Percentiles rank a stretch among this genome's conserved stretches.
Evolutionary conservation across 2,329 filamentous ascomycete species (phyloP).

Genomic region (Sporothrix variecibatus): DNA sequence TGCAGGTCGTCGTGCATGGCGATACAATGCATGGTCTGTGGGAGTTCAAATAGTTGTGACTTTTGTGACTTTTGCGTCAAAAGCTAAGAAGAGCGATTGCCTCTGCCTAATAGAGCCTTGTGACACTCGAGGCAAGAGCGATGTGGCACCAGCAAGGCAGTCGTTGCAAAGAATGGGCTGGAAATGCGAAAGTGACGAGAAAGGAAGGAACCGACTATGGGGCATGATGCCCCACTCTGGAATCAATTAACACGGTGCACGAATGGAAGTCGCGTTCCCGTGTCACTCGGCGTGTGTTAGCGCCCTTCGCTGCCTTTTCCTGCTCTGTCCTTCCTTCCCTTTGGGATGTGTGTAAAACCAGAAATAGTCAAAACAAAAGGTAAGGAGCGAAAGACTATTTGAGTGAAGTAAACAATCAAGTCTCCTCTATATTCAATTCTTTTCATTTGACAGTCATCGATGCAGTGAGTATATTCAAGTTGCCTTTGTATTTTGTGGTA

Average conservation of each 20-base stretch:
- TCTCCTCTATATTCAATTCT: neutral
- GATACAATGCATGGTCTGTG: neutral
- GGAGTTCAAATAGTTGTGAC: neutral
- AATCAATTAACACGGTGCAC: slow-evolving; percentile 4
- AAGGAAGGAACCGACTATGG: neutral
- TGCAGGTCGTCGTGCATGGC: neutral
- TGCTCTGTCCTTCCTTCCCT: neutral
- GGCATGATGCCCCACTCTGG: neutral
- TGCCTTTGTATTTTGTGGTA: neutral
- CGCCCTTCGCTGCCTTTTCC: slow-evolving; percentile 7
- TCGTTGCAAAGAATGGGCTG: neutral
- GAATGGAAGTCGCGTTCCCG: neutral
- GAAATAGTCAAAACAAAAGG: neutral
- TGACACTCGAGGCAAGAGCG: neutral
- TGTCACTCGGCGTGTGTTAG: neutral
- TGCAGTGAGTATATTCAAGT: neutral
- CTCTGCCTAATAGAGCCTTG: neutral
- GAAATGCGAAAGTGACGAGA: neutral
- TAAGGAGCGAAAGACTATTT: neutral
- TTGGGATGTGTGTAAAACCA: neutral
- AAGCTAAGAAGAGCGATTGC: neutral
- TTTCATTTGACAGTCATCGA: neutral
- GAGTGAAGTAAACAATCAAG: neutral
- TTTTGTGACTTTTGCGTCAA: neutral
- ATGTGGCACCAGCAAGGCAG: neutral